phyloP scores from a whole-genome alignment of 345 rosid genomes.

The Ceriops decandra region DNA sequence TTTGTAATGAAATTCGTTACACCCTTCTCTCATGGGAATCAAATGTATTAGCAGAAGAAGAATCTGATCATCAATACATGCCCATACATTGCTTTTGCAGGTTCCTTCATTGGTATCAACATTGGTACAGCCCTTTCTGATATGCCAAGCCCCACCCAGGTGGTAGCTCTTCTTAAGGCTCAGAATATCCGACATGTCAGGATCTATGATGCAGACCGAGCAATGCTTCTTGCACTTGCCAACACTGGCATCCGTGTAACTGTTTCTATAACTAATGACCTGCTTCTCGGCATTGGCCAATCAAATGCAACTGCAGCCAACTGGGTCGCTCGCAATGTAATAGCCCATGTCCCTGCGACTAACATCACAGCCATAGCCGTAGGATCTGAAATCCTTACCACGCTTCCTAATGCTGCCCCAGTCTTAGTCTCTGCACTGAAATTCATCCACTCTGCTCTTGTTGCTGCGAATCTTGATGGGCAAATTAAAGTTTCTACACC shows the following conservation, averaged over 20 bases:
- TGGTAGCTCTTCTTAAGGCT: constrained; percentile 77
- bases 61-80: not conserved
- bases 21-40: not conserved
- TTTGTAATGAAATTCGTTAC: not conserved
- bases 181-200: constrained; percentile 79
- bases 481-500: constrained; percentile 91
- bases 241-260: constrained; percentile 79
- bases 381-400: constrained; percentile 80
- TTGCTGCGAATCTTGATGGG: constrained; percentile 82
- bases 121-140: constrained; percentile 80
- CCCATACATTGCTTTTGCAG: constrained; percentile 12
- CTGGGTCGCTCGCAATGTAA: constrained; percentile 84
- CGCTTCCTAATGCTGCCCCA: constrained; percentile 72
- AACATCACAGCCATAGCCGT: constrained; percentile 87
- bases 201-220: constrained; percentile 77
- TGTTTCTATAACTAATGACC: constrained; percentile 90
- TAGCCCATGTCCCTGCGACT: constrained; percentile 85
- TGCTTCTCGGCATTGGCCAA: constrained; percentile 92
- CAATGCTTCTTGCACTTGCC: constrained; percentile 83
- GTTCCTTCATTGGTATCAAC: constrained; percentile 73
- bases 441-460: constrained; percentile 80
- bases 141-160: constrained; percentile 90
- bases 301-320: constrained; percentile 98
- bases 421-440: constrained; percentile 80
- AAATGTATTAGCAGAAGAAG: not conserved